Base-by-base conservation (phyloP, 192 early-diverging fungal genomes). In the Linnemannia exigua region DNA sequence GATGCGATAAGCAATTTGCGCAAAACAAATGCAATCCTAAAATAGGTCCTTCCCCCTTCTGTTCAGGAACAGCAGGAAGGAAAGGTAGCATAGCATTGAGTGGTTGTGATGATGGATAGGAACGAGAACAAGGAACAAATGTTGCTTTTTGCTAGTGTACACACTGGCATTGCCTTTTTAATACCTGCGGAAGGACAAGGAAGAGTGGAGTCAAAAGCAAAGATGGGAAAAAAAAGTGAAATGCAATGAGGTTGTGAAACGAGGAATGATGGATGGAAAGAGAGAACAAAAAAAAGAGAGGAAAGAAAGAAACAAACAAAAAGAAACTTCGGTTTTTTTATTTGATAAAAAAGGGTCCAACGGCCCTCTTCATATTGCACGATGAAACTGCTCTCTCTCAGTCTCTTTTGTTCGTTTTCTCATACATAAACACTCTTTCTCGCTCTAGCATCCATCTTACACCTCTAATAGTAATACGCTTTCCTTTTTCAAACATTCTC, bases 311-410 rank as follows among this genome's bases (percentile, higher is more conserved):
- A 58, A 58, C 2, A 14, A 31, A 9, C 0, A 14, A 31, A 63
- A 63, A 31, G 58, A 63, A 63, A 31, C 28, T 63, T 63, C 58
- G 58, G 28, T 14, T n/a, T 31, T 63, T 63, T 63, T 63, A 63
- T 31, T 63, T 15, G 2, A 61, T 25, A 25, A 22, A 61, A 61
- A 31, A 63, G 58, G 58, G 58, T 63, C 58, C 58, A 63, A 63
- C 58, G 58, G 28, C 58, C 7, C 25, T n/a, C 9, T 58, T 22
- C 22, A 7, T 58, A 14, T 63, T 58, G 22, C n/a, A 58, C 52
- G 28, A 63, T 63, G 58, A 33, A 31, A 63, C 58, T 31, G 14
- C 58, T 58, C 52, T 1, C 52, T 31, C 28, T 63, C 14, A 15
- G 22, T 54, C 5, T 52, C 7, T 5, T n/a, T n/a, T 46, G 6